These are phyloP conservation scores for Emmonsia crescens DNA, from an alignment of 2,329 filamentous ascomycete genomes.

Conservation along the genomic window DNA sequence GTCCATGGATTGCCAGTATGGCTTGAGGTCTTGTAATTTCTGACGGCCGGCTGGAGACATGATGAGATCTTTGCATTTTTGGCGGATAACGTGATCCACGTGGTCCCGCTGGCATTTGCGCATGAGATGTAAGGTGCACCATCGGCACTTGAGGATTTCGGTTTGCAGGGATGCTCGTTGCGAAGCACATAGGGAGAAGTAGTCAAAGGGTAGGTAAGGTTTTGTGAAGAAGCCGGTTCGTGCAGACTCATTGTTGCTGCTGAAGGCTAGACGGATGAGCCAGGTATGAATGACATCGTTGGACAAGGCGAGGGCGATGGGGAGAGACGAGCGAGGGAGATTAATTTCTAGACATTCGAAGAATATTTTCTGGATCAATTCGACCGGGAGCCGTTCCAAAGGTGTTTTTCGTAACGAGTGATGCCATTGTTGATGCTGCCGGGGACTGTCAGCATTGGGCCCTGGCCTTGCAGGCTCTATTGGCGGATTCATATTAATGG, in stretches of 20 bases:
- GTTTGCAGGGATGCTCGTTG: constrained; percentile 27
- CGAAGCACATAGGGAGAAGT: constrained; percentile 20
- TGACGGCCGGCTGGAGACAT: constrained; percentile 18
- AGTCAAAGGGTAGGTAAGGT: constrained; percentile 30
- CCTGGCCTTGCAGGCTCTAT: neutral
- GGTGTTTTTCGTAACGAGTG: constrained; percentile 6
- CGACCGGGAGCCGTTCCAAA: constrained; percentile 12
- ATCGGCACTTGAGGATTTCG: constrained; percentile 27
- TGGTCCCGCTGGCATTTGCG: constrained; percentile 31
- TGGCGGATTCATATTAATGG: neutral
- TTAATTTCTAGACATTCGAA: constrained; percentile 39
- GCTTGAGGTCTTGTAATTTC: constrained; percentile 17
- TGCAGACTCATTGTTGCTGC: constrained; percentile 25
- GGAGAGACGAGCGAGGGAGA: constrained; percentile 34
- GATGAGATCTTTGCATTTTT: constrained; percentile 20
- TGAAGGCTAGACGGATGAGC: constrained; percentile 35
- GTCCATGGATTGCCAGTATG: constrained; percentile 17
- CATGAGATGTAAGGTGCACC: constrained; percentile 31
- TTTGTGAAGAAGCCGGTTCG: constrained; percentile 24
- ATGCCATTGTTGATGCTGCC: neutral
- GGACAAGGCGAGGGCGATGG: constrained; percentile 32
- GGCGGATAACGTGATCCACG: constrained; percentile 24
- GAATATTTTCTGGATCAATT: constrained; percentile 39
- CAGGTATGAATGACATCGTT: constrained; percentile 32
- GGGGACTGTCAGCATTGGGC: neutral